Base-by-base conservation (phyloP, 2,329 filamentous ascomycete species). In the Phyllosticta citribraziliensis region DNA sequence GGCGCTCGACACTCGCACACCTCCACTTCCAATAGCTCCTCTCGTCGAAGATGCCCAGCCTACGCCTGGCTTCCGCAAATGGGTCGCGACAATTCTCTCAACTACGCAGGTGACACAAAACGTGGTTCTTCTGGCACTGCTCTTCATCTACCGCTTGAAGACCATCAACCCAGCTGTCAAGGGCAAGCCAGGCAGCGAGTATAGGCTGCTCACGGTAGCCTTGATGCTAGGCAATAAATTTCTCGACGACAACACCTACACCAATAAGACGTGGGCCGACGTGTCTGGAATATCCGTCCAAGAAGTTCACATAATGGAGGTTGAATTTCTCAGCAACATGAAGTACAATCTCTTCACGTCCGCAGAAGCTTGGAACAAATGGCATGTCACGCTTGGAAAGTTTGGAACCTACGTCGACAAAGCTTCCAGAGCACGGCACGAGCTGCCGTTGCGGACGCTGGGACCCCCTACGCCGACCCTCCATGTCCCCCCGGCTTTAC, bases 301-400 rank as follows among this genome's bases (percentile, higher is more conserved):
- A 63, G 94, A 99, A 74, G 96, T 99, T 57, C 94, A 99, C 72
- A 88, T 97, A 53, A 99, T 99, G 94, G 94, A 99, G 73, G 94
- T 99, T n/a, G 94, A 99, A 73, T 99, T 99, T 69, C 79, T 99
- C 65, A 97, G 93, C 79, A 97, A 97, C 74, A 96, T 99, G 87
- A 86, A 93, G 69, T 99, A 97, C 75, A 91, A 90, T 68, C 79
- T 99, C 8, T 86, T 93, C 71, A 91, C 90, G 3, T 95, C 92
- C 3, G 87, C 91, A 70, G 82, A 85, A 58, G 84, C 96, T 72
- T 99, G 94, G 94, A 82, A 85, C 56, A 82, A 86, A 59, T 97
- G 94, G 94, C 86, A 97, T 69, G 78, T 80, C 64, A 91, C 91
- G 72, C 79, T 97, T 60, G 83, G 88, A 58, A 88, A 87, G 66